Evolutionary conservation across 208 protist genomes (phyloP), one percentile per base, ranked within the genome.

Genomic region (Spongospora subterranea): DNA sequence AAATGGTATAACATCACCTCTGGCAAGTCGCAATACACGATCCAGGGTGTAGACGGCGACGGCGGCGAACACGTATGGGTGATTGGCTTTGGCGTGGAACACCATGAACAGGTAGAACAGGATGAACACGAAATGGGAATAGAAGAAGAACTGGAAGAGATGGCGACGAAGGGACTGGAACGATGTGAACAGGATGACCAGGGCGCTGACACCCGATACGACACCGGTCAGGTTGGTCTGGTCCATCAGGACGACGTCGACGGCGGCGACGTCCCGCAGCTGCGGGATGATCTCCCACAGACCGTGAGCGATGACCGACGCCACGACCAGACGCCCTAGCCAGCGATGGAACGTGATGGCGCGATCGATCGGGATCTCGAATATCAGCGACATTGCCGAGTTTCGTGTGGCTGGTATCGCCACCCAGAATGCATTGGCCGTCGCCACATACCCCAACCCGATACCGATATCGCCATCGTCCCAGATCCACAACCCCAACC

Each of bases 131-230:
- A 82, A 82, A 82, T 82, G 71, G 13, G 71, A 39, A 43, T 82
- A 82, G n/a, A 40, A 82, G 71, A 82, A 82, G 6, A 82, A 82
- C 35, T 82, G n/a, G 71, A 82, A 82, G 6, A 82, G 71, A 43
- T 43, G 71, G 6, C 71, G 71, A 17, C 71, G 71, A 39, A 82
- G 11, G n/a, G 71, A 82, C 35, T 82, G 35, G 11, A 82, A 35
- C 17, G 71, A 82, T 13, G 71, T 39, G 6, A 82, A 43, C 71
- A 82, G 35, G 40, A 82, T 82, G 71, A 43, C 35, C 6, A 82
- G 71, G 35, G 40, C 35, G n/a, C 17, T 40, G 6, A n/a, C 71
- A 6, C 6, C n/a, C n/a, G 71, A 6, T 82, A 82, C n/a, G n/a
- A 6, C 71, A 82, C 71, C 71, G 6, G 71, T 35, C 35, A 35